These are phyloP conservation scores for Tanacetum coccineum DNA, from an alignment of 129 eudicot species.

Conservation along the genomic window DNA sequence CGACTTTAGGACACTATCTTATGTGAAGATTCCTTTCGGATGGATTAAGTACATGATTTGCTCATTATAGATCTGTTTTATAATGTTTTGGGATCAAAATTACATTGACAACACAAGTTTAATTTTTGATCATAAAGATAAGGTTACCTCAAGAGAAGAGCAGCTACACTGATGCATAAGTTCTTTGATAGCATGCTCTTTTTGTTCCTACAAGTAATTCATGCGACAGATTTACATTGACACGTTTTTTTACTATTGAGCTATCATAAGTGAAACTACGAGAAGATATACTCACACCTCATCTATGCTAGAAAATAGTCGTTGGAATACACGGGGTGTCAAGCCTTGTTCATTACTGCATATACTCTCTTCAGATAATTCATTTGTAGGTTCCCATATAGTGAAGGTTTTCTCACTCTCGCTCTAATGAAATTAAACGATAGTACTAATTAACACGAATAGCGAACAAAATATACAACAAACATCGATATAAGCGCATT, in stretches of 20 bases:
- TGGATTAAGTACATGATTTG: constrained; percentile 93
- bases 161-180: constrained; percentile 88
- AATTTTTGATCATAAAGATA: constrained; percentile 2
- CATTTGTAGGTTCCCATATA: constrained; percentile 96
- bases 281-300: constrained; percentile 45
- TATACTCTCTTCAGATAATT: constrained; percentile 56
- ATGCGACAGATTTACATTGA: neutral
- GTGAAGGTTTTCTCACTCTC: constrained; percentile 96
- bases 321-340: constrained; percentile 76
- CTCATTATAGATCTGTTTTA: constrained; percentile 81
- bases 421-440: constrained; percentile 43
- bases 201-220: constrained; percentile 58
- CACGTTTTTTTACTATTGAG: neutral
- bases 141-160: constrained; percentile 87
- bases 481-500: neutral
- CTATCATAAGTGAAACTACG: neutral
- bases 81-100: constrained; percentile 14
- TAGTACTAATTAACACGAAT: neutral
- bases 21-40: constrained; percentile 81
- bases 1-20: constrained; percentile 81
- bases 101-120: neutral
- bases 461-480: constrained; percentile 4
- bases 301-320: constrained; percentile 61
- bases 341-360: constrained; percentile 48
- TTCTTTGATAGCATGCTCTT: constrained; percentile 63